phyloP scores from a whole-genome alignment of 1,284 basidiomycete species.

The Rhodotorula sp. region DNA sequence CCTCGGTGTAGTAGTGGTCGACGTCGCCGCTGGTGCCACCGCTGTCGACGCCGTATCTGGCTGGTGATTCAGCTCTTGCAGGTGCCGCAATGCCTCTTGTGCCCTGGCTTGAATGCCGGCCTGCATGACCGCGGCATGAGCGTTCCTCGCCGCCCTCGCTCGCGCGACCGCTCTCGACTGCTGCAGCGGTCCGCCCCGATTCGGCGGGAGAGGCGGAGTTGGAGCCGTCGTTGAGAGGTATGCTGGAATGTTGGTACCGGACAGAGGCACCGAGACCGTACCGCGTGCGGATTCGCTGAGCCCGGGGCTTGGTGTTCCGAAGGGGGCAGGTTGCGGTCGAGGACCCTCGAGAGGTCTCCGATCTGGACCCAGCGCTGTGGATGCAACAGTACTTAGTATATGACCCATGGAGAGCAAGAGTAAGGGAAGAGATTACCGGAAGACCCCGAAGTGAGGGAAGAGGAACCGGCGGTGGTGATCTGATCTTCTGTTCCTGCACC shows the following conservation, averaged over 20 bases:
- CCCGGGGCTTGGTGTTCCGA: not conserved
- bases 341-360: not conserved
- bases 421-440: not conserved
- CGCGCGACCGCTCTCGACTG: not conserved
- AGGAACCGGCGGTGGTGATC: not conserved
- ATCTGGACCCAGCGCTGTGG: not conserved
- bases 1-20: not conserved
- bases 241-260: no score
- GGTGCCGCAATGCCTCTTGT: not conserved
- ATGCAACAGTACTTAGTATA: not conserved
- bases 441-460: not conserved
- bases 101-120: not conserved
- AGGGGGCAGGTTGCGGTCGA: not conserved
- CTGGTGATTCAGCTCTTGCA: not conserved
- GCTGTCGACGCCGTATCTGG: not conserved
- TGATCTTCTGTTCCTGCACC: not conserved
- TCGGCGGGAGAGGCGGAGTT: not conserved
- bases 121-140: not conserved
- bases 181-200: not conserved
- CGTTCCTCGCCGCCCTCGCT: not conserved
- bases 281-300: not conserved
- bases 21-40: not conserved
- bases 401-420: not conserved
- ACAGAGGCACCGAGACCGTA: no score
- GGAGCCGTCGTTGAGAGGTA: not conserved